phyloP scores from a whole-genome alignment of 2,329 filamentous ascomycete genomes.

The Aspergillus versicolor region DNA sequence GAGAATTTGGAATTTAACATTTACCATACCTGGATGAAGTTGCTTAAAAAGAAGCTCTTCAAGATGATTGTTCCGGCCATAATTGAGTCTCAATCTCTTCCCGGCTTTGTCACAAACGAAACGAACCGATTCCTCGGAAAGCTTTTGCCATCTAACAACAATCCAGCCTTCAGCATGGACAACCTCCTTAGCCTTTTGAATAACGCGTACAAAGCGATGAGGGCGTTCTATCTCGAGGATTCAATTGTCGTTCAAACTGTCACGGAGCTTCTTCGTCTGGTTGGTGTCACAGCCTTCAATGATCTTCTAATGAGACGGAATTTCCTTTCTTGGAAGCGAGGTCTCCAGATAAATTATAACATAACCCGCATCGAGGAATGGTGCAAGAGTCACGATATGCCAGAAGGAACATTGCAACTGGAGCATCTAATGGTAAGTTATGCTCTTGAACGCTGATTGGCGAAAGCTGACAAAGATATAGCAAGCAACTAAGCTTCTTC shows the following conservation, averaged over 20 bases:
- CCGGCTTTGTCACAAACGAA: slow-evolving; percentile 97
- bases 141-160: slow-evolving; percentile 83
- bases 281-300: slow-evolving; percentile 97
- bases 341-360: slow-evolving; percentile 99
- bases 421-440: slow-evolving; percentile 88
- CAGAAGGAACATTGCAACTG: slow-evolving; percentile 92
- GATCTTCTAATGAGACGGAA: slow-evolving; percentile 96
- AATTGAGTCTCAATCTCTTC: slow-evolving; percentile 96
- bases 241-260: slow-evolving; percentile 94
- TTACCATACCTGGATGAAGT: slow-evolving; percentile 99
- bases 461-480: slow-evolving; percentile 34
- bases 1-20: slow-evolving; percentile 99
- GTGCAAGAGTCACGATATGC: slow-evolving; percentile 99
- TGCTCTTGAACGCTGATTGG: neutral
- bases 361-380: slow-evolving; percentile 99
- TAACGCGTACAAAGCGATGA: slow-evolving; percentile 98
- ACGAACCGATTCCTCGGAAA: slow-evolving; percentile 98
- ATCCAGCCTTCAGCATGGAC: slow-evolving; percentile 99
- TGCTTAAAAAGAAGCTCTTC: slow-evolving; percentile 96
- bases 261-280: slow-evolving; percentile 86
- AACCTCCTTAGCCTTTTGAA: slow-evolving; percentile 93
- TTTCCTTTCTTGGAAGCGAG: slow-evolving; percentile 98
- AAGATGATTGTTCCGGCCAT: slow-evolving; percentile 99
- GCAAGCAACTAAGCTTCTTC: slow-evolving; percentile 97
- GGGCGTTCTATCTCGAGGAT: slow-evolving; percentile 95